Percentiles rank a stretch among this genome's conserved stretches.
Evolutionary conservation across 345 rosid genomes (phyloP).

Genomic region (Garcia nutans): DNA sequence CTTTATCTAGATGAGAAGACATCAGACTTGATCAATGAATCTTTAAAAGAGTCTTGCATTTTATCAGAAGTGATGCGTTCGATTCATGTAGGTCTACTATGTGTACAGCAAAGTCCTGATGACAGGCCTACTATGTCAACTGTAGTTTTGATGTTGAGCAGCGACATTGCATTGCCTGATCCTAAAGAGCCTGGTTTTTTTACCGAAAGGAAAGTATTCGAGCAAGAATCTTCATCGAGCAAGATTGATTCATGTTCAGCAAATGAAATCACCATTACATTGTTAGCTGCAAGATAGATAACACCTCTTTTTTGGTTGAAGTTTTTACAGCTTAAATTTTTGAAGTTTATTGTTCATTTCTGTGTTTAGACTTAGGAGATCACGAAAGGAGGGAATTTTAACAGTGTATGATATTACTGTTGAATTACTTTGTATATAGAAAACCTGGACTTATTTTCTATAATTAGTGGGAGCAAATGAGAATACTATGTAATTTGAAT

Average conservation of each 20-base stretch:
- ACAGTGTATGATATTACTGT: no score
- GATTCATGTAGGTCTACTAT: constrained; percentile 27
- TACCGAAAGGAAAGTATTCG: constrained; percentile 20
- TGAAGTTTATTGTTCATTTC: background rate
- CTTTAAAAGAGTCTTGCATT: background rate
- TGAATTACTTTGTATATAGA: background rate
- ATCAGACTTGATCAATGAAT: constrained; percentile 14
- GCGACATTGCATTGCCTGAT: constrained; percentile 21
- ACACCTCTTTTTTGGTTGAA: background rate
- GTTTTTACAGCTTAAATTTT: background rate
- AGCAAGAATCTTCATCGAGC: constrained; percentile 17
- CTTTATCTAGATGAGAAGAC: constrained; percentile 19
- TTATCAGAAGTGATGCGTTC: constrained; percentile 11
- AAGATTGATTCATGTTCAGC: constrained; percentile 11
- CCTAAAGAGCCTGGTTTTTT: constrained; percentile 33
- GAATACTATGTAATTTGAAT: background rate
- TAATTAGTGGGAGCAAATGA: background rate
- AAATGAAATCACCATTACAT: constrained; percentile 17
- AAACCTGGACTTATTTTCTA: background rate
- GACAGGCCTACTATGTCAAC: constrained; percentile 32
- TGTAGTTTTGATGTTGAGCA: constrained; percentile 24
- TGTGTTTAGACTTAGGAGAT: no score
- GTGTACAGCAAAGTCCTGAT: constrained; percentile 29
- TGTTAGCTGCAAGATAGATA: constrained; percentile 8
- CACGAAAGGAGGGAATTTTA: no score